Percentiles rank a stretch among this genome's conserved stretches.
Conservation (phyloP, 129 eudicot species). For the Escallonia herrerae region DNA sequence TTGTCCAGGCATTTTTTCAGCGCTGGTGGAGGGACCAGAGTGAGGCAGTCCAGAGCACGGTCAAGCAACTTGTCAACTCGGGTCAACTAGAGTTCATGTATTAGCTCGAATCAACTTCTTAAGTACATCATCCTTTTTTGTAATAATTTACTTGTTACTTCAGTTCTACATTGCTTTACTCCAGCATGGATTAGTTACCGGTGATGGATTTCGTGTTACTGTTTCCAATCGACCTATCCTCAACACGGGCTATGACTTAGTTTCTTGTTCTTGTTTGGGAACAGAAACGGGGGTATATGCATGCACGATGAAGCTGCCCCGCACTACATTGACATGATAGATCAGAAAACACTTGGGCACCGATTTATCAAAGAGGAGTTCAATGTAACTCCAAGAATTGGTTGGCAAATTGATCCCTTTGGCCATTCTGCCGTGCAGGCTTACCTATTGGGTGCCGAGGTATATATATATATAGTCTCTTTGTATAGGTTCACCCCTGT, state of each 20-base stretch:
- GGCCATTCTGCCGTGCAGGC: constrained; percentile 99
- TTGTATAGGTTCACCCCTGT: constrained; percentile 5
- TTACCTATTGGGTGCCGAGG: constrained; percentile 97
- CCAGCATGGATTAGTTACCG: neutral
- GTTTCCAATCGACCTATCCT: neutral
- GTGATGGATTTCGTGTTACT: neutral
- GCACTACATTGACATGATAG: constrained; percentile 97
- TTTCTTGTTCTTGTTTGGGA: constrained; percentile 3
- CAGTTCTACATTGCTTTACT: neutral
- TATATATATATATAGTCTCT: constrained; percentile 16
- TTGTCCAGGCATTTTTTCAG: constrained; percentile 29
- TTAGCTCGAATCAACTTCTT: neutral
- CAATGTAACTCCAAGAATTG: constrained; percentile 87
- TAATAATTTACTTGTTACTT: neutral
- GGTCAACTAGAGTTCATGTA: constrained; percentile 32
- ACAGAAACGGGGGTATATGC: constrained; percentile 88
- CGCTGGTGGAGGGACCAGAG: constrained; percentile 34
- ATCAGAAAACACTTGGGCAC: constrained; percentile 91
- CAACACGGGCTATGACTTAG: neutral
- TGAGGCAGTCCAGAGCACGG: constrained; percentile 13
- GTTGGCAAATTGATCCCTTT: constrained; percentile 99
- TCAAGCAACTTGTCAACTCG: constrained; percentile 12
- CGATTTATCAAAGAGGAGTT: constrained; percentile 66
- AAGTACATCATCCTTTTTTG: neutral
- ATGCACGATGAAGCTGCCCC: constrained; percentile 98